Evolutionary conservation across 345 rosid genomes (phyloP).

Genomic region (Xanthoceras sorbifolium): DNA sequence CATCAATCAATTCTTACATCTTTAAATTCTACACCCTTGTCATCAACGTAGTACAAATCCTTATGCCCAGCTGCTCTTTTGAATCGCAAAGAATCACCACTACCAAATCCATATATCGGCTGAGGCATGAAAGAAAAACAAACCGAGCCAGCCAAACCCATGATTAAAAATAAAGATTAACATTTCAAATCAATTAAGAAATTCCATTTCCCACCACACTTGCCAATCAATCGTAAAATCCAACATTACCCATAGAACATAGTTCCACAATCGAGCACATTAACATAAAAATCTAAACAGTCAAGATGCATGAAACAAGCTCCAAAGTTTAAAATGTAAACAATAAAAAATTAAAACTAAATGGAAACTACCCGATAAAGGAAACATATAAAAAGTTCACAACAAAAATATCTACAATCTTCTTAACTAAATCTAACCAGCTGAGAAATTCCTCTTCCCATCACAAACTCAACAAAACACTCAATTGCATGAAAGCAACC

Average conservation of each 20-base stretch:
- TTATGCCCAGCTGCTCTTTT: slow-evolving; percentile 72
- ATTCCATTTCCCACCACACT: too few species aligned
- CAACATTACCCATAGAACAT: neutral
- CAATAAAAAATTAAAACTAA: too few species aligned
- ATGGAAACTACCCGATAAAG: neutral
- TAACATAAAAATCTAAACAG: neutral
- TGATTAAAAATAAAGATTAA: neutral
- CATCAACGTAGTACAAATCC: slow-evolving; percentile 76
- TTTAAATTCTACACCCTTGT: slow-evolving; percentile 72
- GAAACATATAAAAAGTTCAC: neutral
- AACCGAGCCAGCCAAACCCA: slow-evolving; percentile 16
- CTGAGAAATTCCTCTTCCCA: too few species aligned
- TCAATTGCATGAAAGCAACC: too few species aligned
- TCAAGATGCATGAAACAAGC: neutral
- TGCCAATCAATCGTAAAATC: neutral
- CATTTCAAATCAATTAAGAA: neutral
- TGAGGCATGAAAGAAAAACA: slow-evolving; percentile 26
- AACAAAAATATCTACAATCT: neutral
- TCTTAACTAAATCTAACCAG: neutral
- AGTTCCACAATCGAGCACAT: neutral
- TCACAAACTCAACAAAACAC: too few species aligned
- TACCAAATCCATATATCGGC: slow-evolving; percentile 70
- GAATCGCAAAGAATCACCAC: slow-evolving; percentile 58
- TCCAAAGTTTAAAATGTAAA: neutral
- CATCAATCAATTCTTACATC: slow-evolving; percentile 43